phyloP scores from a whole-genome alignment of 2,329 filamentous ascomycete species.

The Nemania sp. region DNA sequence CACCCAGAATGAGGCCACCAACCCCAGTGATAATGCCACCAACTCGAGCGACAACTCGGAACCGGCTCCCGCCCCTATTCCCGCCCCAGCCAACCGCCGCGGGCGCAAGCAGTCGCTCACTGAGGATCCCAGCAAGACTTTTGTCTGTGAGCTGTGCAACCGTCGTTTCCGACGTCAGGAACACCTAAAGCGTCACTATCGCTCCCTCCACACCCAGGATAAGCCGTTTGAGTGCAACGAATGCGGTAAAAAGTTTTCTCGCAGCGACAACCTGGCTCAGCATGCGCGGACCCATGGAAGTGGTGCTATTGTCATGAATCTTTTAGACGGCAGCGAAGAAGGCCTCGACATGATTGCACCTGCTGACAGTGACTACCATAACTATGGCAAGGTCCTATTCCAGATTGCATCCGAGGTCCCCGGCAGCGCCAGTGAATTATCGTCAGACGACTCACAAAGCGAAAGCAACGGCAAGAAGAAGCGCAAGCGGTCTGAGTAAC shows the following conservation, averaged over 20 bases:
- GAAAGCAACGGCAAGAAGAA: conserved; percentile 74
- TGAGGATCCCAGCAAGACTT: conserved; percentile 98
- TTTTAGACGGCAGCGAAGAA: conserved; percentile 78
- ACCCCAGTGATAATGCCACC: conserved; percentile 54
- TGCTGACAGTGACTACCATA: conserved; percentile 71
- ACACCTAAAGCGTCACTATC: conserved; percentile 98
- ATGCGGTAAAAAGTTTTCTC: conserved; percentile 99
- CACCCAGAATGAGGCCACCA: conserved; percentile 52
- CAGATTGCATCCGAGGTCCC: conserved; percentile 81
- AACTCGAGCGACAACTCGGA: conserved; percentile 59
- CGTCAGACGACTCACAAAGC: conserved; percentile 63
- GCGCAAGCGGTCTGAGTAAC: conserved; percentile 77
- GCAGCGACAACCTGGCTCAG: conserved; percentile 96
- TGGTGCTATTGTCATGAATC: conserved; percentile 90
- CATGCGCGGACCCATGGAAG: conserved; percentile 94
- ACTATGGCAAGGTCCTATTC: conserved; percentile 82
- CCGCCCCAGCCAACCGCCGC: conserved; percentile 82
- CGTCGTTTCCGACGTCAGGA: conserved; percentile 98
- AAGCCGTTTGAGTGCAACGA: conserved; percentile 98
- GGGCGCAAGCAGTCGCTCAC: conserved; percentile 98
- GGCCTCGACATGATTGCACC: conserved; percentile 57
- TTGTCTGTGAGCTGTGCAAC: conserved; percentile 95
- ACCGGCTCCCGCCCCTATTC: conserved; percentile 58
- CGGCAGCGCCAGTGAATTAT: conserved; percentile 70
- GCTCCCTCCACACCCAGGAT: conserved; percentile 96